phyloP scores from a whole-genome alignment of 305 asterid genomes.

The Solanum hybrid region DNA sequence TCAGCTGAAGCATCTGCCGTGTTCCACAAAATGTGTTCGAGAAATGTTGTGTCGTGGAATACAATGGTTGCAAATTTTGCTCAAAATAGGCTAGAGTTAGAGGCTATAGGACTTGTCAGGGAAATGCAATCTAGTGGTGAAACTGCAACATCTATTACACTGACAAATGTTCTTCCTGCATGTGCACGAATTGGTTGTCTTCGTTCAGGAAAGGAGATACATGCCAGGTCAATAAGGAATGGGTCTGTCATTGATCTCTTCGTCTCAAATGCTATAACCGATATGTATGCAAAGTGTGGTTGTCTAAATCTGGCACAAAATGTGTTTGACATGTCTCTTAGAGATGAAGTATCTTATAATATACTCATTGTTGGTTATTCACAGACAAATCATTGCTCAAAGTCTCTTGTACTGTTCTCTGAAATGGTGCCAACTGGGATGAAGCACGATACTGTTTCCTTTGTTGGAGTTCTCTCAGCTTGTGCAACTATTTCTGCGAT shows the following conservation, averaged over 20 bases:
- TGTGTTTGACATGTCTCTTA: slow-evolving; percentile 35
- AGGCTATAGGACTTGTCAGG: slow-evolving; percentile 41
- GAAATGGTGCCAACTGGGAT: slow-evolving; percentile 46
- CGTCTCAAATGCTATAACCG: slow-evolving; percentile 71
- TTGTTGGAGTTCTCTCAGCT: slow-evolving; percentile 60
- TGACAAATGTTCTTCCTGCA: slow-evolving; percentile 65
- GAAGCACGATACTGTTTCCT: slow-evolving; percentile 40
- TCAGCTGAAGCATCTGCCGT: slow-evolving; percentile 30
- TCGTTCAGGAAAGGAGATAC: slow-evolving; percentile 51
- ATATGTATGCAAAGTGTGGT: slow-evolving; percentile 72
- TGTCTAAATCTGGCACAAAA: slow-evolving; percentile 46
- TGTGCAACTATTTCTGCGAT: slow-evolving; percentile 49
- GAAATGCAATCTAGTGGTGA: slow-evolving; percentile 54
- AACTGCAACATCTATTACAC: slow-evolving; percentile 49
- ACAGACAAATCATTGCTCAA: slow-evolving; percentile 27
- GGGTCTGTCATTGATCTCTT: slow-evolving; percentile 35
- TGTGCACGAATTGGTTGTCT: slow-evolving; percentile 46
- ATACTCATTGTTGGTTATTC: slow-evolving; percentile 51
- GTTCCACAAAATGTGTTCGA: slow-evolving; percentile 23
- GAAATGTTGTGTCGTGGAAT: slow-evolving; percentile 59
- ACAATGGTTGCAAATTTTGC: slow-evolving; percentile 57
- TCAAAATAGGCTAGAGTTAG: slow-evolving; percentile 44
- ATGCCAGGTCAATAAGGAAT: slow-evolving; percentile 42
- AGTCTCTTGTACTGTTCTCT: slow-evolving; percentile 39
- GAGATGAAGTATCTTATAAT: slow-evolving; percentile 59